Evolutionary conservation across 305 asterid genomes (phyloP).

Genomic region (Euphrasia arctica): DNA sequence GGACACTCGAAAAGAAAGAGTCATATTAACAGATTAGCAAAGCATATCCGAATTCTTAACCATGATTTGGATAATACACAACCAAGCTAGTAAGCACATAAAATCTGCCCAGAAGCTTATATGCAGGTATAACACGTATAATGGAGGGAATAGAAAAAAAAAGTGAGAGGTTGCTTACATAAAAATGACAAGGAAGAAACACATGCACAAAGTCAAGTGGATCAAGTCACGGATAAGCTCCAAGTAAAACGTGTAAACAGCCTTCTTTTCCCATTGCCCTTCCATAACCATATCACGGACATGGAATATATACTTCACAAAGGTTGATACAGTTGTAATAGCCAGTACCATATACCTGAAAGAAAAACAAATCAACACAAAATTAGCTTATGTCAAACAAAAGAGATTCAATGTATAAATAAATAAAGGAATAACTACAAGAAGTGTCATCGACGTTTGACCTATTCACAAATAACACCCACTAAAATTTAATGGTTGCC

Average conservation of each 20-base stretch:
- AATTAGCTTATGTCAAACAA: neutral
- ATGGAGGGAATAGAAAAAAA: neutral
- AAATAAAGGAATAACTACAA: neutral
- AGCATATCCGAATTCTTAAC: too few relatives aligned
- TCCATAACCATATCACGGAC: slow-evolving; percentile 91
- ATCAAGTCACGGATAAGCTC: slow-evolving; percentile 89
- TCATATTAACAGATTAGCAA: too few relatives aligned
- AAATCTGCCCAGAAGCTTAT: too few relatives aligned
- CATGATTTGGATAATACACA: too few relatives aligned
- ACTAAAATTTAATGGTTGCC: too few relatives aligned
- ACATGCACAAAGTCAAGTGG: slow-evolving; percentile 87
- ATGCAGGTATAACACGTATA: too few relatives aligned
- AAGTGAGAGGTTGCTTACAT: slow-evolving; percentile 54
- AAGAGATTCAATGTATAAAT: slow-evolving; percentile 8
- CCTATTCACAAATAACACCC: neutral
- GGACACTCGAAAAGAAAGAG: too few relatives aligned
- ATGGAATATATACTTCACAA: slow-evolving; percentile 78
- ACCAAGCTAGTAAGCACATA: too few relatives aligned
- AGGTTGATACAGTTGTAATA: slow-evolving; percentile 75
- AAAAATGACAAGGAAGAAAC: slow-evolving; percentile 91
- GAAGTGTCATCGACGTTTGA: neutral
- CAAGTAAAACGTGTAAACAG: slow-evolving; percentile 90
- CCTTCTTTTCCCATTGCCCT: slow-evolving; percentile 97
- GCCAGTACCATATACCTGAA: slow-evolving; percentile 85
- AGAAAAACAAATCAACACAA: slow-evolving; percentile 17